Evolutionary conservation across 257 asterid genomes (phyloP), one percentile per base, ranked within the genome.

Genomic region (Craterostigma plantagineum): DNA sequence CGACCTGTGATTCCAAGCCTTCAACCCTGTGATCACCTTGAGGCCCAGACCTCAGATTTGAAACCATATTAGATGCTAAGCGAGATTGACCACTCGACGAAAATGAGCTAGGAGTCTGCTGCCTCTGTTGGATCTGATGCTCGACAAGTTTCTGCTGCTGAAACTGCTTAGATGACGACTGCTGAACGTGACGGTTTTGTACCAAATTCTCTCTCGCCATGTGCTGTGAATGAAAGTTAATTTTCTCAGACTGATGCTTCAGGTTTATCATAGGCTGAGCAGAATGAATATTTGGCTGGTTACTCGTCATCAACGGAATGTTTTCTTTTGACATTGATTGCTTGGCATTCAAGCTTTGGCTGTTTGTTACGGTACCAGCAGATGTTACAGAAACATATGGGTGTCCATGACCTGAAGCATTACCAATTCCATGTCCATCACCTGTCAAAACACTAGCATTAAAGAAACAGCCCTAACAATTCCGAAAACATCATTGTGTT

Each of bases 401-500:
- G 60, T 61, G 76, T 58, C 82, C 92, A 62, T 85, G 66, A 34
- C 59, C 85, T 42, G 87, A 63, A 45, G 77, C 62, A 59, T 81
- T 61, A 51, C 72, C 66, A 53, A 62, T 54, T 57, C 78, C 90
- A 68, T 69, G 74, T 51, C 71, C 77, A 66, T 81, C 79, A 51
- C 85, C 97, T 87, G 91, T 52, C 55, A 55, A 46, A 61, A 48
- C 35, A 48, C 35, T 37, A 34, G 34, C 39, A 36, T 51, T 52
- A 50, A 57, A 49, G 36, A 54, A 46, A 55, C 51, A 46, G 27
- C 43, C n/a, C 8, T n/a, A n/a, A n/a, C n/a, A n/a, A n/a, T n/a
- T n/a, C n/a, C n/a, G n/a, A n/a, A n/a, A n/a, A n/a, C n/a, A n/a
- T n/a, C n/a, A n/a, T n/a, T n/a, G n/a, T n/a, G n/a, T n/a, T n/a